Evolutionary conservation across 805 yeast species (phyloP).

Genomic region (Candida xiaguanensis): DNA sequence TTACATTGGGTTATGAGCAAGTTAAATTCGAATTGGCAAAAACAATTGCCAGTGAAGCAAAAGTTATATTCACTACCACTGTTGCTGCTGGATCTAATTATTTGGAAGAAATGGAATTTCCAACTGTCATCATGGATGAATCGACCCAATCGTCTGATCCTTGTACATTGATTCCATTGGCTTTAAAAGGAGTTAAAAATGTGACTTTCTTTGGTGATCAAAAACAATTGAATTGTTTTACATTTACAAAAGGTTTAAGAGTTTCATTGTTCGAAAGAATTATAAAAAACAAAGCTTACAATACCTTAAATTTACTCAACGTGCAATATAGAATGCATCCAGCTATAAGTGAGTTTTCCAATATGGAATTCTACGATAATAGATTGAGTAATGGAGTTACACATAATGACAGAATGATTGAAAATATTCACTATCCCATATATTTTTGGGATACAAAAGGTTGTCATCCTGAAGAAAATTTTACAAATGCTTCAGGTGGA

Average conservation of each 20-base stretch:
- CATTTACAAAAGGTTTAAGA: conserved; percentile 66
- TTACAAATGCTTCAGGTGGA: no score
- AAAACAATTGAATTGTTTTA: conserved; percentile 67
- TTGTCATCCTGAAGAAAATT: conserved; percentile 41
- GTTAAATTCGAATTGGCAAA: no score
- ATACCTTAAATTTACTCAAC: conserved; percentile 62
- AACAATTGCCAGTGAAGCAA: conserved; percentile 61
- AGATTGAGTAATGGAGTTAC: conserved; percentile 55
- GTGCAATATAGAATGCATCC: conserved; percentile 72
- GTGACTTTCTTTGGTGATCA: conserved; percentile 76
- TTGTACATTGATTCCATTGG: conserved; percentile 63
- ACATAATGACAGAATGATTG: conserved; percentile 44
- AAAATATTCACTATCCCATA: conserved; percentile 52
- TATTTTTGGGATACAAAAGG: conserved; percentile 57
- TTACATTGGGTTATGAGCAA: no score
- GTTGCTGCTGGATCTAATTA: conserved; percentile 68
- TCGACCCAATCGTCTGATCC: conserved; percentile 77
- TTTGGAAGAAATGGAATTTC: conserved; percentile 51
- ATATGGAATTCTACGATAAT: conserved; percentile 47
- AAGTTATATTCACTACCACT: conserved; percentile 68
- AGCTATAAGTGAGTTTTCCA: conserved; percentile 54
- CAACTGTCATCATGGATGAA: conserved; percentile 75
- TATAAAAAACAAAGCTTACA: conserved; percentile 55
- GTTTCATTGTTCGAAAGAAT: conserved; percentile 68
- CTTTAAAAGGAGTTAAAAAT: conserved; percentile 62